A percentile compares a stretch with the other conserved stretches of the same genome.
phyloP scores from a whole-genome alignment of 2,329 filamentous ascomycete genomes.

The Davidsoniella eucalypti region DNA sequence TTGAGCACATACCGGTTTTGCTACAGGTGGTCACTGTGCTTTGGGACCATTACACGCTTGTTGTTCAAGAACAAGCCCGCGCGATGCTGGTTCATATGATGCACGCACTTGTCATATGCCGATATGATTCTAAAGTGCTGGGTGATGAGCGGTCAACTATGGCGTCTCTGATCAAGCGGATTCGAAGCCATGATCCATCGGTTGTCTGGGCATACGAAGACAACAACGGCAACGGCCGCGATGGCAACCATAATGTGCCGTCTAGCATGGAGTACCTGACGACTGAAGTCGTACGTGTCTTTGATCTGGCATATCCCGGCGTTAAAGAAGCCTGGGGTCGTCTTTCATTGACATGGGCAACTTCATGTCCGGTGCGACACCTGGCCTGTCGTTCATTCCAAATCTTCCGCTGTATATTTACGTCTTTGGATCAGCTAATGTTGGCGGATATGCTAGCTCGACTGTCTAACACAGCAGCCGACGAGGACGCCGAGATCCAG shows the following conservation, averaged over 20 bases:
- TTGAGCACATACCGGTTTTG: slow-evolving; percentile 68
- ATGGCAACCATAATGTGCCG: slow-evolving; percentile 56
- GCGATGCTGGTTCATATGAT: slow-evolving; percentile 98
- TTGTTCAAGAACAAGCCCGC: slow-evolving; percentile 89
- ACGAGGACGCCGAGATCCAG: slow-evolving; percentile 85
- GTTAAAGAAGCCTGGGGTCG: slow-evolving; percentile 87
- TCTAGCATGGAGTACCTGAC: slow-evolving; percentile 76
- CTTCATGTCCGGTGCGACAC: slow-evolving; percentile 87
- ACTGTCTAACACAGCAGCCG: slow-evolving; percentile 90
- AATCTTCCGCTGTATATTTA: slow-evolving; percentile 86
- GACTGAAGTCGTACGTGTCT: slow-evolving; percentile 66
- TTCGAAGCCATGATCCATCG: slow-evolving; percentile 66
- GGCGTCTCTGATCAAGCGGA: slow-evolving; percentile 73
- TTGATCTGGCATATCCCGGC: slow-evolving; percentile 66
- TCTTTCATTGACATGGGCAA: slow-evolving; percentile 85
- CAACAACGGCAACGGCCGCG: slow-evolving; percentile 61
- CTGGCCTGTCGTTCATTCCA: slow-evolving; percentile 95
- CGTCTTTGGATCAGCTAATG: slow-evolving; percentile 82
- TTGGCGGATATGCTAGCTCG: slow-evolving; percentile 91
- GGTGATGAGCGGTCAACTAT: slow-evolving; percentile 63
- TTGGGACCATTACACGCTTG: slow-evolving; percentile 91
- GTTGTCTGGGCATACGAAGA: slow-evolving; percentile 94
- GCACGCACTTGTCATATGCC: slow-evolving; percentile 77
- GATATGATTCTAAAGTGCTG: slow-evolving; percentile 25
- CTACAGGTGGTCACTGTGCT: slow-evolving; percentile 84